Evolutionary conservation across 257 asterid species (phyloP).

Genomic region (Scutellaria galericulata): DNA sequence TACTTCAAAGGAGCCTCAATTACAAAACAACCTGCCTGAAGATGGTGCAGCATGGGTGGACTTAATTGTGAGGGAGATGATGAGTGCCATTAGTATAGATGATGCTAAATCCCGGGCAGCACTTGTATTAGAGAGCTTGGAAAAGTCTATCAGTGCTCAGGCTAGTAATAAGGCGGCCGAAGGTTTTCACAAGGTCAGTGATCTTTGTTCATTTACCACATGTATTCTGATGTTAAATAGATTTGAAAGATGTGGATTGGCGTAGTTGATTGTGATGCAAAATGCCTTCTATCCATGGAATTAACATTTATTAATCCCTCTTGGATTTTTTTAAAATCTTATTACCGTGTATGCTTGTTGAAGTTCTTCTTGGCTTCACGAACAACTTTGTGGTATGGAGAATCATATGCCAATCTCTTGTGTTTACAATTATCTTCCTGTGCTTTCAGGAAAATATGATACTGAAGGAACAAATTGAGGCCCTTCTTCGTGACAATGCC

Average conservation of each 20-base stretch:
- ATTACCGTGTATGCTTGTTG: not conserved
- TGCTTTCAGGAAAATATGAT: slow-evolving; percentile 63
- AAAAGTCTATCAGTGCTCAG: slow-evolving; percentile 59
- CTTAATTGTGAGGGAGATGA: slow-evolving; percentile 73
- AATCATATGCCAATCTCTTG: not conserved
- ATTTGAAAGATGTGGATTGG: not conserved
- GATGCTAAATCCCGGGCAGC: slow-evolving; percentile 76
- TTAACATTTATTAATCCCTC: not conserved
- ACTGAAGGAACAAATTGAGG: slow-evolving; percentile 74
- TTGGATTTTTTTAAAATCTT: not conserved
- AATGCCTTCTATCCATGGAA: not conserved
- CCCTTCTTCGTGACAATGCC: slow-evolving; percentile 55
- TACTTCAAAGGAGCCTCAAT: slow-evolving; percentile 45
- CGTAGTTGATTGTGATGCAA: not conserved
- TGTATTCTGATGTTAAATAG: not conserved
- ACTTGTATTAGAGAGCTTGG: slow-evolving; percentile 64
- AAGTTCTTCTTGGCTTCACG: not conserved
- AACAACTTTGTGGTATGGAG: not conserved
- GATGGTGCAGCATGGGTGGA: slow-evolving; percentile 89
- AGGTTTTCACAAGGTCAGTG: slow-evolving; percentile 63
- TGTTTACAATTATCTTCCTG: not conserved
- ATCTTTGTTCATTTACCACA: not conserved
- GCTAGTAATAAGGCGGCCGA: slow-evolving; percentile 56
- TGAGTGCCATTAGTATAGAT: slow-evolving; percentile 66
- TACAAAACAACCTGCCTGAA: slow-evolving; percentile 49